These are phyloP conservation scores for Tympanopsis confertula DNA, from an alignment of 2,329 filamentous ascomycete genomes.

Conservation along the genomic window DNA sequence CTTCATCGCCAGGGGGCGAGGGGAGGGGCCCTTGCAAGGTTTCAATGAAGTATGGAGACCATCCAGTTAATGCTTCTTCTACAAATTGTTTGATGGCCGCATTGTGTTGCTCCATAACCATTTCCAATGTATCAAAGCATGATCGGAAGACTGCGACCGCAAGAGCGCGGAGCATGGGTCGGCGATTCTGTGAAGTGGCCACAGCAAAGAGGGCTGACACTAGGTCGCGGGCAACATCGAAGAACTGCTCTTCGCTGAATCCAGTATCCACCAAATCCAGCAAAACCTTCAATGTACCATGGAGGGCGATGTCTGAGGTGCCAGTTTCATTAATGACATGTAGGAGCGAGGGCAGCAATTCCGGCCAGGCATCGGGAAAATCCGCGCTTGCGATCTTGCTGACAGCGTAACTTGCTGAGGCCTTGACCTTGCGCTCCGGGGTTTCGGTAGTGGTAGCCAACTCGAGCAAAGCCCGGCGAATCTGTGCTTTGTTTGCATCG, in stretches of 20 bases:
- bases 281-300: slow-evolving; percentile 81
- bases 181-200: slow-evolving; percentile 63
- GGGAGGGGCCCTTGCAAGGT: slow-evolving; percentile 68
- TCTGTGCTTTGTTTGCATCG: slow-evolving; percentile 61
- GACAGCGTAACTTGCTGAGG: slow-evolving; percentile 65
- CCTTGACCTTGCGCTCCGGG: slow-evolving; percentile 74
- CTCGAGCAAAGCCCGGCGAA: slow-evolving; percentile 65
- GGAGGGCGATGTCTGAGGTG: slow-evolving; percentile 68
- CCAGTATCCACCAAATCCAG: slow-evolving; percentile 85
- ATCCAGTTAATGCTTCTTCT: slow-evolving; percentile 69
- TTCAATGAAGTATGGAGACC: slow-evolving; percentile 81
- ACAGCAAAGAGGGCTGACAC: slow-evolving; percentile 75
- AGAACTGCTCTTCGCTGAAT: slow-evolving; percentile 90
- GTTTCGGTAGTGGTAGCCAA: slow-evolving; percentile 62
- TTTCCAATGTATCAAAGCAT: slow-evolving; percentile 91
- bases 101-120: slow-evolving; percentile 89
- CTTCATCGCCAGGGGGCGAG: slow-evolving; percentile 43
- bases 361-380: slow-evolving; percentile 92
- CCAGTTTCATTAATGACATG: slow-evolving; percentile 51
- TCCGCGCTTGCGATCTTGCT: slow-evolving; percentile 90
- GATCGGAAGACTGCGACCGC: slow-evolving; percentile 82
- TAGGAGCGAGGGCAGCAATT: slow-evolving; percentile 70
- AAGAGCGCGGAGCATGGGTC: slow-evolving; percentile 66
- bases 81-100: slow-evolving; percentile 78
- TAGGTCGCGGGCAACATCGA: slow-evolving; percentile 74